Percentiles rank a stretch among this genome's conserved stretches.
Conservation (phyloP, 805 yeast species). For the Candida michaelii region DNA sequence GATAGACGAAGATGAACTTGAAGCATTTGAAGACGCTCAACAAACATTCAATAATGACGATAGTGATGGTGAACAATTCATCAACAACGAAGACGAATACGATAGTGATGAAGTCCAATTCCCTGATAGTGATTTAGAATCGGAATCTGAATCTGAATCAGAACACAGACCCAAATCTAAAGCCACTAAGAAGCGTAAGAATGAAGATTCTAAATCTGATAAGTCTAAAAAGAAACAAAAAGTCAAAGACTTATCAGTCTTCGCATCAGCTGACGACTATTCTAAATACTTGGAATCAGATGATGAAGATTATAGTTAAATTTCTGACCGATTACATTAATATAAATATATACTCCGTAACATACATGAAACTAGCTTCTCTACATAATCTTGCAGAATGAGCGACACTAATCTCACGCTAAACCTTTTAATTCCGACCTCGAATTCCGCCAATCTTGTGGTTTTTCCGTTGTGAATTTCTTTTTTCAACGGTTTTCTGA, state of each 20-base stretch:
- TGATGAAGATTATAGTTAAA: conserved; percentile 45
- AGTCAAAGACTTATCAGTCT: conserved; percentile 71
- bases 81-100: conserved; percentile 37
- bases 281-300: conserved; percentile 69
- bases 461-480: conserved; percentile 1
- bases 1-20: too few relatives aligned
- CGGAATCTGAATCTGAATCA: conserved; percentile 19
- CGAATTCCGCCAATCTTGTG: too few relatives aligned
- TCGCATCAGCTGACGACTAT: conserved; percentile 88
- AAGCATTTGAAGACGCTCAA: conserved; percentile 21
- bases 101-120: conserved; percentile 22
- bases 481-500: conserved; percentile 3
- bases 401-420: too few relatives aligned
- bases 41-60: conserved; percentile 7
- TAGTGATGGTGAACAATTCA: conserved; percentile 11
- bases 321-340: too few relatives aligned
- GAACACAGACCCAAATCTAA: conserved; percentile 12
- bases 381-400: too few relatives aligned
- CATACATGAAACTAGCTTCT: too few relatives aligned
- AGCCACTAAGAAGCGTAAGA: conserved; percentile 20
- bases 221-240: conserved; percentile 47
- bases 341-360: too few relatives aligned
- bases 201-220: conserved; percentile 24
- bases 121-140: conserved; percentile 10
- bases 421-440: too few relatives aligned